Conservation (phyloP, 2,329 filamentous ascomycete species). For the Fusarium robinianum region DNA sequence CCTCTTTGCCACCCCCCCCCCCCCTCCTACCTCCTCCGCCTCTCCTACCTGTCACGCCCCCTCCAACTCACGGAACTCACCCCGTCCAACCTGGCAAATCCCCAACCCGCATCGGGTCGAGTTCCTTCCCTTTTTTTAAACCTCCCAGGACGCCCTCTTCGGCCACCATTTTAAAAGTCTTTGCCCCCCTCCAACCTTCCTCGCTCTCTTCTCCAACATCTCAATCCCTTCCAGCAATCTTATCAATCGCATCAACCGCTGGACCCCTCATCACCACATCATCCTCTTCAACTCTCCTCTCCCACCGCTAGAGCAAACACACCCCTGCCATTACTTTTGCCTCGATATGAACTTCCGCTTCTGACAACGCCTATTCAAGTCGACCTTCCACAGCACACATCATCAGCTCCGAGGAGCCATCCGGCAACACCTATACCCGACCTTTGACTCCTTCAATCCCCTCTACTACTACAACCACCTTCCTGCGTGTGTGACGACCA, state of each 20-base stretch:
- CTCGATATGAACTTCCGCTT: conserved; percentile 32
- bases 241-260: conserved; percentile 30
- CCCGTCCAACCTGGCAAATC: conserved; percentile 9
- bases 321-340: conserved; percentile 9
- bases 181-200: conserved; percentile 25
- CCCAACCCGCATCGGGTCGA: conserved; percentile 30
- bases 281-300: background rate
- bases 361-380: conserved; percentile 30
- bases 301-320: conserved; percentile 5
- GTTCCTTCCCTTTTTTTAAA: conserved; percentile 33
- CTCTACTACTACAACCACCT: conserved; percentile 1
- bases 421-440: conserved; percentile 18
- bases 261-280: background rate
- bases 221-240: conserved; percentile 16
- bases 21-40: conserved; percentile 5
- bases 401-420: conserved; percentile 26
- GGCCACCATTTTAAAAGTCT: conserved; percentile 27
- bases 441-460: conserved; percentile 8
- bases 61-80: conserved; percentile 10
- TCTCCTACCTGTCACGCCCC: conserved; percentile 7
- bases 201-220: conserved; percentile 10
- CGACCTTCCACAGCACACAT: conserved; percentile 17
- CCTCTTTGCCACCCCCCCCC: conserved; percentile 18
- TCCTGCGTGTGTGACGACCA: conserved; percentile 15
- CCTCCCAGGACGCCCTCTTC: conserved; percentile 30